Evolutionary conservation across 495 filamentous ascomycete genomes (phyloP).

Genomic region (Penicillium silybi): DNA sequence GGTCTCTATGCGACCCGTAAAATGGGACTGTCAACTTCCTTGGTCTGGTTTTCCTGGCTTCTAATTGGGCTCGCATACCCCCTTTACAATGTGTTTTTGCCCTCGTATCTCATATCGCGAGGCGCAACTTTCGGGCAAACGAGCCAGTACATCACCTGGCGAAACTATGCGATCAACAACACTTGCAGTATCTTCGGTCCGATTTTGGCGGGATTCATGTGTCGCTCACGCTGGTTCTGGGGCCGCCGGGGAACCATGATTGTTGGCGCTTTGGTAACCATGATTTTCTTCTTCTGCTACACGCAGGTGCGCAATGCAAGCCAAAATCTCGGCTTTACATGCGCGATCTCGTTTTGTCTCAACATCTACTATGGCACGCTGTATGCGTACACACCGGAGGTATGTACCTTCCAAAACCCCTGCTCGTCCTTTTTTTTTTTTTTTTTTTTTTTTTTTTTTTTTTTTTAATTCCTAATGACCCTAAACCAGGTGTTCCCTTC

Average conservation of each 20-base stretch:
- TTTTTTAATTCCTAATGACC: not conserved
- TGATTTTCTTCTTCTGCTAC: constrained; percentile 69
- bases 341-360: constrained; percentile 60
- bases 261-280: constrained; percentile 56
- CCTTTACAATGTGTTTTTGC: constrained; percentile 66
- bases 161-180: constrained; percentile 68
- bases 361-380: constrained; percentile 72
- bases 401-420: not conserved
- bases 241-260: constrained; percentile 65
- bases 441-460: not conserved
- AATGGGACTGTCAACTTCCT: constrained; percentile 55
- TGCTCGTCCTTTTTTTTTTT: not conserved
- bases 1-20: constrained; percentile 61
- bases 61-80: constrained; percentile 67
- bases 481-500: constrained; percentile 45
- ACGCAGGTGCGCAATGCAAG: constrained; percentile 54
- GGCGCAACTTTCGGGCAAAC: constrained; percentile 43
- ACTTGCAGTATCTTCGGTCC: constrained; percentile 62
- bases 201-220: constrained; percentile 61
- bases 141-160: constrained; percentile 56
- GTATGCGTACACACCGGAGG: constrained; percentile 58
- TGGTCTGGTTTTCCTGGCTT: constrained; percentile 70
- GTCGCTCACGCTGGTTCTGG: constrained; percentile 49
- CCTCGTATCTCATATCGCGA: constrained; percentile 43
- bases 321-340: constrained; percentile 64